Evolutionary conservation across 176 grass and related monocot genomes (phyloP).

Genomic region (Phragmites australis): DNA sequence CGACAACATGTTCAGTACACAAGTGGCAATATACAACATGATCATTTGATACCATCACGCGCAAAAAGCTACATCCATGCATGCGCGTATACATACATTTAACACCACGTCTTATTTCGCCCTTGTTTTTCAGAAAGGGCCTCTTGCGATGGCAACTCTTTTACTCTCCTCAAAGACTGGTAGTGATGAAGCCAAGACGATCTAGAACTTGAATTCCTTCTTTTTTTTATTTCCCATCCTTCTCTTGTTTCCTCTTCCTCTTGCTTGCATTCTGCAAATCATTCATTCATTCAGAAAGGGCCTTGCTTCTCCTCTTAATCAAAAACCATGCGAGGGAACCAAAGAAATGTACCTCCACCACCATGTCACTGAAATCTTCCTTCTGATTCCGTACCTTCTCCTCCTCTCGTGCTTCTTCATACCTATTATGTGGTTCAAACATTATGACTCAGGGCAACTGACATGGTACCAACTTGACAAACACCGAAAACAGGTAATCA

Average conservation of each 20-base stretch:
- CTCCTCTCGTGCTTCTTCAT: conserved; percentile 85
- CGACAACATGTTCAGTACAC: neutral
- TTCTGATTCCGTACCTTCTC: conserved; percentile 91
- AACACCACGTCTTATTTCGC: no score
- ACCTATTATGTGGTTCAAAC: conserved; percentile 40
- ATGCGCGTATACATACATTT: neutral
- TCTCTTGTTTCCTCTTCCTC: conserved; percentile 90
- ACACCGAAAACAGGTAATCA: neutral
- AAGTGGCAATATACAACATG: neutral
- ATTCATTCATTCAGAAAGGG: no score
- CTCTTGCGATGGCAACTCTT: no score
- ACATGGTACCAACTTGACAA: neutral
- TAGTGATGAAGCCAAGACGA: no score
- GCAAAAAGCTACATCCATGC: neutral
- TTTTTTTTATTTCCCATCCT: conserved; percentile 93
- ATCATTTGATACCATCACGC: neutral
- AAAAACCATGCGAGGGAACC: neutral
- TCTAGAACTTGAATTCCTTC: conserved; percentile 98
- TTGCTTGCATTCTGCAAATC: conserved; percentile 78
- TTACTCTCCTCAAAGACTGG: no score
- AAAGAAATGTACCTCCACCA: conserved; percentile 60
- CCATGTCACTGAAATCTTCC: conserved; percentile 99
- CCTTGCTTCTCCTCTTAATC: no score
- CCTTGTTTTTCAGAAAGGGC: no score
- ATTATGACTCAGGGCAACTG: no score